Base-by-base conservation (phyloP, 192 early-diverging fungal genomes). In the Spizellomyces punctatus region DNA sequence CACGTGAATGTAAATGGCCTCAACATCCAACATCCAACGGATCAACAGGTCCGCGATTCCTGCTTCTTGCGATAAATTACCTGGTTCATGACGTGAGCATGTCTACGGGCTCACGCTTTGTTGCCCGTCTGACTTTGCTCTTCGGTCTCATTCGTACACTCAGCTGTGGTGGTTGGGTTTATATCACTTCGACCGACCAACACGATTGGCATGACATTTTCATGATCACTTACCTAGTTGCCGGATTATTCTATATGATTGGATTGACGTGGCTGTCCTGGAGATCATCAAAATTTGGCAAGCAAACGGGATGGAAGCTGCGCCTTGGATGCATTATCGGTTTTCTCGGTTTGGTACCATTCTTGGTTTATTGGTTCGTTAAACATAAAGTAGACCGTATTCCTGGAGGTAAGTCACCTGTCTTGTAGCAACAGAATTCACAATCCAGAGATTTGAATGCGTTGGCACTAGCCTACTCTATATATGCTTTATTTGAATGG, bases 221-320 rank as follows among this genome's bases (percentile, higher is more conserved):
- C 57, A 69, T 69, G 68, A 69, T 69, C 58, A 69, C 57, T 9
- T 69, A 69, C 46, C 58, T 69, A 14, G 68, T 69, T 17, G 55
- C 57, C 0, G 68, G 68, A n/a, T 58, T 69, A 8, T 61, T 69
- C 10, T 69, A 69, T 58, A 69, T 69, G 68, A 10, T 22, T 14
- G 41, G 57, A 41, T 9, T 69, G 58, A 61, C 58, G 5, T n/a
- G n/a, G 19, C 14, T 61, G 55, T 69, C 68, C 7, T 21, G 66
- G 50, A 22, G 68, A 46, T 12, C 41, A 16, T 36, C 56, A 10
- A 22, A 14, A 5, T 43, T 46, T 9, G 68, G 68, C 12, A 60
- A 45, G 12, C 10, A 69, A 46, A 69, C 68, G 10, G 68, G 57
- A 14, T 69, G 68, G 68, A 69, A 61, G 43, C 44, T n/a, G 5